Conservation (phyloP, 1,284 basidiomycete species). For the Fomitopsis pinicola region DNA sequence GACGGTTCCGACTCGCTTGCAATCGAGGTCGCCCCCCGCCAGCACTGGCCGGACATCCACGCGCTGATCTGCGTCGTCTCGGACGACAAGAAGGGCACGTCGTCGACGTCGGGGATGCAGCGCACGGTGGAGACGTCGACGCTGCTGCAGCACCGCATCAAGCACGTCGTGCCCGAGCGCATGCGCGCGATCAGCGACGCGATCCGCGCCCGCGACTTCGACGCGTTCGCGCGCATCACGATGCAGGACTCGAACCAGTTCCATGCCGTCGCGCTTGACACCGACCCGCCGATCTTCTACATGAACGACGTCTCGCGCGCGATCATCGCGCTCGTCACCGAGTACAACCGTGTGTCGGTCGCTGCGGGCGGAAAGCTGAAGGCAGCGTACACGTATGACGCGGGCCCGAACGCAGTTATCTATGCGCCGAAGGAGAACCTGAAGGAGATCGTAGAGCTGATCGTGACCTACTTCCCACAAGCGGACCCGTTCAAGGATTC, state of each 20-base stretch:
- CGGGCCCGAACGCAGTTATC: conserved; percentile 98
- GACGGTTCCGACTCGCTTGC: conserved; percentile 89
- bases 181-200: conserved; percentile 84
- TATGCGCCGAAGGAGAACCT: conserved; percentile 83
- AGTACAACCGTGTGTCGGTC: conserved; percentile 86
- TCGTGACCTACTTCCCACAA: conserved; percentile 84
- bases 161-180: conserved; percentile 80
- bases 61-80: conserved; percentile 97
- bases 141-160: conserved; percentile 88
- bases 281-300: conserved; percentile 97
- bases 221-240: conserved; percentile 85
- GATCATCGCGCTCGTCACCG: conserved; percentile 85
- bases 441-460: conserved; percentile 70
- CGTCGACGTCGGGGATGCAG: conserved; percentile 96
- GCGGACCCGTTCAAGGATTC: conserved; percentile 71
- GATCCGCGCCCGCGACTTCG: conserved; percentile 82
- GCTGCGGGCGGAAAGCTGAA: conserved; percentile 61
- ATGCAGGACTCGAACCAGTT: conserved; percentile 99
- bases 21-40: conserved; percentile 80
- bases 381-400: conserved; percentile 98
- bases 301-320: conserved; percentile 94
- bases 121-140: conserved; percentile 90
- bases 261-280: conserved; percentile 97
- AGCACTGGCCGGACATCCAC: conserved; percentile 94
- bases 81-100: conserved; percentile 96